Evolutionary conservation across 2,329 filamentous ascomycete species (phyloP), one percentile per base, ranked within the genome.

Genomic region (Calonectria naviculata): DNA sequence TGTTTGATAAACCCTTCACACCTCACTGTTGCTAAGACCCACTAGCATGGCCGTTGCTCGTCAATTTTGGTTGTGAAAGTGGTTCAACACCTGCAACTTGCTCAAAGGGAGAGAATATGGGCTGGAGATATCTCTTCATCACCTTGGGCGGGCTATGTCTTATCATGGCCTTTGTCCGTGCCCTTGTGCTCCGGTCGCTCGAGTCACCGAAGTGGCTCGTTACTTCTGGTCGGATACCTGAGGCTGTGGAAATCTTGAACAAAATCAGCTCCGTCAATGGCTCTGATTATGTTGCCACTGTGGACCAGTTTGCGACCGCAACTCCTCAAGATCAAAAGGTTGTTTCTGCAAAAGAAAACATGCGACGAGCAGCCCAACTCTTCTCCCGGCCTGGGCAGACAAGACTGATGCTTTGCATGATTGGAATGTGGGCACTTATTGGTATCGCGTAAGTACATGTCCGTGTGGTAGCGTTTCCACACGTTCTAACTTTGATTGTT

Each of bases 221-320:
- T 64, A 80, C 80, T 19, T 80, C 81, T 41, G 83, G 84, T n/a
- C 76, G 83, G 6, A 83, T 85, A 47, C 80, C 82, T 21, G 83
- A 88, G 58, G 85, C 85, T 4, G 83, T 85, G 19, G 83, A 84
- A 5, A 79, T 85, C 1, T 81, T 88, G 7, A 85, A 87, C 69
- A 81, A 81, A 34, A 82, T 86, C n/a, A 81, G 81, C 64, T 78
- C 80, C 24, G 76, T 76, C 36, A 76, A 78, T 0, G 71, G 42
- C 13, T 72, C 71, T 15, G 42, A 68, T 28, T 72, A 65, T 49
- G 29, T 42, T 3, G 52, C 46, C 4, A 65, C 63, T 5, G 42
- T 24, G 1, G 63, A 61, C 19, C 58, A 66, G 29, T 72, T 72
- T 28, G 41, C 21, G 17, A 61, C 64, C 19, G 19, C 19, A 12